Evolutionary conservation across 2,329 filamentous ascomycete species (phyloP).

Genomic region (Fusarium graminum): DNA sequence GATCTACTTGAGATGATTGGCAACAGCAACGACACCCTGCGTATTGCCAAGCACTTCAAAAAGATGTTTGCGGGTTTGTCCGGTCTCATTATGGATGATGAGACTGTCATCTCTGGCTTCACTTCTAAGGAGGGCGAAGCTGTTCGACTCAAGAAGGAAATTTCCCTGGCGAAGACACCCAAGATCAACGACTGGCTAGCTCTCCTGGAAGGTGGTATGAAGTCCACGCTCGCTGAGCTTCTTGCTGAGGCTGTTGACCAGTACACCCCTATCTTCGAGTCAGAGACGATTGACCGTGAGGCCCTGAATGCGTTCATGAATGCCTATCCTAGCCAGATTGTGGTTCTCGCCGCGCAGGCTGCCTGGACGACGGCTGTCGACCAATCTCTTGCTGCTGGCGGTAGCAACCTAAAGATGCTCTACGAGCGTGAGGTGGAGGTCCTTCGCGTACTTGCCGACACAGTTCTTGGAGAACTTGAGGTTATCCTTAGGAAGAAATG

Average conservation of each 20-base stretch:
- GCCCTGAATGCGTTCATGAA: slow-evolving; percentile 85
- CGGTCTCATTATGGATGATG: slow-evolving; percentile 90
- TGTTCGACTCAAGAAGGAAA: slow-evolving; percentile 88
- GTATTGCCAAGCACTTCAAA: slow-evolving; percentile 98
- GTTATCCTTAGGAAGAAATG: slow-evolving; percentile 93
- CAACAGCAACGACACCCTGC: slow-evolving; percentile 96
- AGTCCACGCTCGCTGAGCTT: slow-evolving; percentile 89
- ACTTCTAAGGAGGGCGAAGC: slow-evolving; percentile 95
- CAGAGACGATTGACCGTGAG: slow-evolving; percentile 75
- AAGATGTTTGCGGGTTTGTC: slow-evolving; percentile 99
- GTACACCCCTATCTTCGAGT: slow-evolving; percentile 82
- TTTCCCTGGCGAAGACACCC: slow-evolving; percentile 92
- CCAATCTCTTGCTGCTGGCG: slow-evolving; percentile 78
- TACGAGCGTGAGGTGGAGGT: slow-evolving; percentile 88
- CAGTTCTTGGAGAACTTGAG: slow-evolving; percentile 90
- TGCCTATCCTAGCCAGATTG: slow-evolving; percentile 91
- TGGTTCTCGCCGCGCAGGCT: slow-evolving; percentile 92
- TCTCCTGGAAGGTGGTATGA: slow-evolving; percentile 92
- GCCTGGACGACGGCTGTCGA: slow-evolving; percentile 94
- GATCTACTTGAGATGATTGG: slow-evolving; percentile 99
- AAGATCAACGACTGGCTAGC: slow-evolving; percentile 99
- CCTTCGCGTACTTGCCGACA: slow-evolving; percentile 85
- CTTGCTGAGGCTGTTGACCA: slow-evolving; percentile 87
- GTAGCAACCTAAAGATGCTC: slow-evolving; percentile 75
- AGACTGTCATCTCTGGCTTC: slow-evolving; percentile 89